Evolutionary conservation across 2,329 filamentous ascomycete species (phyloP).

Genomic region (Cladophialophora immunda): DNA sequence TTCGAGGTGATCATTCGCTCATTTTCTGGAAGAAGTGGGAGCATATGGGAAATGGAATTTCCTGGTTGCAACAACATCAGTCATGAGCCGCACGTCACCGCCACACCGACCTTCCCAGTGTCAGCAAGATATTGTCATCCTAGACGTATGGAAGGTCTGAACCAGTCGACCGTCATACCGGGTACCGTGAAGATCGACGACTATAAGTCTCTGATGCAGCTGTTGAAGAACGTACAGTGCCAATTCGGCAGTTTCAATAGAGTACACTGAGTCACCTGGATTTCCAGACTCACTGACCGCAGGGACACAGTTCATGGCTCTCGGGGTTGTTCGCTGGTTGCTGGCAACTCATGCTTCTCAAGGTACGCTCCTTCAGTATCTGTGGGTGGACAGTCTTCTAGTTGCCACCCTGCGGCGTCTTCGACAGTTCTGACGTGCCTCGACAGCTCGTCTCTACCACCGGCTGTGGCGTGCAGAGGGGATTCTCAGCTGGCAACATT

Average conservation of each 20-base stretch:
- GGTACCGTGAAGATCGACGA: background rate
- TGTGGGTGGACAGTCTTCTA: too few species aligned
- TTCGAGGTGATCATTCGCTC: background rate
- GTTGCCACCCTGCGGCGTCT: background rate
- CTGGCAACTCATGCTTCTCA: too few species aligned
- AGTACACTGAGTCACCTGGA: background rate
- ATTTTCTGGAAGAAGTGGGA: background rate
- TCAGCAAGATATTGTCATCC: background rate
- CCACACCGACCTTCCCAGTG: background rate
- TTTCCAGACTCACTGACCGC: background rate
- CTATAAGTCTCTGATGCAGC: background rate
- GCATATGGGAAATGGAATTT: background rate
- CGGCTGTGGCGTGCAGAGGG: background rate
- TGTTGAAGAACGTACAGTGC: background rate
- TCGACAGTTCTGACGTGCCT: background rate
- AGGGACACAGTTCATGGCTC: background rate
- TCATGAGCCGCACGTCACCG: background rate
- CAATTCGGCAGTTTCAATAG: background rate
- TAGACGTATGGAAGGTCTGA: background rate
- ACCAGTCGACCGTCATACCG: background rate
- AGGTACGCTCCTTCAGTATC: too few species aligned
- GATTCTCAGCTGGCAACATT: slow-evolving; percentile 4
- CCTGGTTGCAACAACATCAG: background rate
- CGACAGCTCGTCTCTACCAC: background rate
- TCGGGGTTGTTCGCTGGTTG: background rate